phyloP scores from a whole-genome alignment of 495 filamentous ascomycete genomes.

The Mytilinidion resinicola region DNA sequence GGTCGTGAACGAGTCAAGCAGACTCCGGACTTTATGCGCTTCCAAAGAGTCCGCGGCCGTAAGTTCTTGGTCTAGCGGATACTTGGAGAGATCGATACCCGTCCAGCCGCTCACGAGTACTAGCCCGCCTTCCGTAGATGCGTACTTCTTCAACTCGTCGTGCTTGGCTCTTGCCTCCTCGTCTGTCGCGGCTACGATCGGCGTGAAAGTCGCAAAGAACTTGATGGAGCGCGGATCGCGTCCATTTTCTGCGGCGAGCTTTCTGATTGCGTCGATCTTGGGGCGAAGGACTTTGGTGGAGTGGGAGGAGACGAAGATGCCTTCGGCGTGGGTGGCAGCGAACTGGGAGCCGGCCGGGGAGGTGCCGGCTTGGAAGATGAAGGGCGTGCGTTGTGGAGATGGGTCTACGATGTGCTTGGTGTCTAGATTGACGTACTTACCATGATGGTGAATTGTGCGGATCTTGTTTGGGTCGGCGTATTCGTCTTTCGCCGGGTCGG shows the following conservation, averaged over 20 bases:
- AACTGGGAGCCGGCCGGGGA: slow-evolving; percentile 53
- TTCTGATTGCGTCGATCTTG: slow-evolving; percentile 51
- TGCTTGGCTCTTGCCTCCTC: slow-evolving; percentile 52
- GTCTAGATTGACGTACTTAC: slow-evolving; percentile 51
- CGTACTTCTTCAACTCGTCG: slow-evolving; percentile 46
- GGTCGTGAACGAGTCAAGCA: slow-evolving; percentile 45
- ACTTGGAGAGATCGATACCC: slow-evolving; percentile 54
- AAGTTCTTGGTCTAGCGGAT: slow-evolving; percentile 52
- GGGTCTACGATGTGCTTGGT: slow-evolving; percentile 53
- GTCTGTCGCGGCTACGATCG: slow-evolving; percentile 51
- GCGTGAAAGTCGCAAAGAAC: slow-evolving; percentile 54
- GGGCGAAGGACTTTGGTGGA: slow-evolving; percentile 45
- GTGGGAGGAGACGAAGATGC: slow-evolving; percentile 51
- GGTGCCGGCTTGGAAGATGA: slow-evolving; percentile 60
- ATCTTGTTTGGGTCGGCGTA: slow-evolving; percentile 52
- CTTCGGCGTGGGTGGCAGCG: slow-evolving; percentile 56
- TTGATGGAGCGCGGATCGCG: slow-evolving; percentile 53
- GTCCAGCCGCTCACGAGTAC: slow-evolving; percentile 58
- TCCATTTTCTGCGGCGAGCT: slow-evolving; percentile 45
- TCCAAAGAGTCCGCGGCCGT: slow-evolving; percentile 47
- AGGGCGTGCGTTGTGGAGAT: slow-evolving; percentile 56
- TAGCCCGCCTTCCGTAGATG: slow-evolving; percentile 49
- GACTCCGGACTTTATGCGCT: slow-evolving; percentile 46
- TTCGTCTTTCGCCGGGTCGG: slow-evolving; percentile 44
- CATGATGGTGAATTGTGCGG: slow-evolving; percentile 53